Evolutionary conservation across 2,329 filamentous ascomycete species (phyloP).

Genomic region (Samsoniella hepiali): DNA sequence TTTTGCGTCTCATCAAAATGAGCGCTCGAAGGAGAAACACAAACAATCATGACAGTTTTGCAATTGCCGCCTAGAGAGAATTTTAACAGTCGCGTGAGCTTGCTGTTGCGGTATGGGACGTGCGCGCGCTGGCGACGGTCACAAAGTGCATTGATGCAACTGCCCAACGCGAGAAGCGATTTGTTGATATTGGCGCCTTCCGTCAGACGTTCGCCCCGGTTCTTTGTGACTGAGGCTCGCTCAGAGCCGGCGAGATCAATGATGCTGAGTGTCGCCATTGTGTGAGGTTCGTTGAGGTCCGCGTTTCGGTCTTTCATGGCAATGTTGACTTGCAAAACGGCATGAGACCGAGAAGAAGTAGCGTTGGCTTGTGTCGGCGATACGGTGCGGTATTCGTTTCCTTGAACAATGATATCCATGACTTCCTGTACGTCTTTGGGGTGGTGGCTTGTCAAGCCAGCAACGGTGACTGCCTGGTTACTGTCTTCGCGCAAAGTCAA

Average conservation of each 20-base stretch:
- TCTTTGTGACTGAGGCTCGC: conserved; percentile 93
- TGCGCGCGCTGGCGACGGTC: conserved; percentile 89
- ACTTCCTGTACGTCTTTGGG: conserved; percentile 91
- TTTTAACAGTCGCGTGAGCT: conserved; percentile 90
- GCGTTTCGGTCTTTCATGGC: conserved; percentile 93
- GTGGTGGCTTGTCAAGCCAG: conserved; percentile 85
- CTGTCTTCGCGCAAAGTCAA: conserved; percentile 93
- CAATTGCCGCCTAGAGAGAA: conserved; percentile 97
- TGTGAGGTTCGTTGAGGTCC: conserved; percentile 88
- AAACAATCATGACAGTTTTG: conserved; percentile 99
- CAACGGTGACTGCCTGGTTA: conserved; percentile 87
- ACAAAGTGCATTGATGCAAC: conserved; percentile 97
- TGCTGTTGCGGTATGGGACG: conserved; percentile 96
- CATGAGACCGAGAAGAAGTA: conserved; percentile 94
- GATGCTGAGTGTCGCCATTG: conserved; percentile 96
- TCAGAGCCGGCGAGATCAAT: conserved; percentile 97
- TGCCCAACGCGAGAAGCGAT: conserved; percentile 86
- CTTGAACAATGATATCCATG: conserved; percentile 98
- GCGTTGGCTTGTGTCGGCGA: conserved; percentile 97
- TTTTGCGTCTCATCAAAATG: conserved; percentile 99
- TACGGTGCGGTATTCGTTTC: conserved; percentile 92
- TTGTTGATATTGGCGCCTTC: conserved; percentile 99
- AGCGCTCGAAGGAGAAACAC: conserved; percentile 90
- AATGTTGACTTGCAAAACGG: conserved; percentile 94
- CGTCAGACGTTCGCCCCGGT: conserved; percentile 82